These are phyloP conservation scores for Colletotrichum tanaceti DNA, from an alignment of 2,329 filamentous ascomycete species.

Conservation along the genomic window DNA sequence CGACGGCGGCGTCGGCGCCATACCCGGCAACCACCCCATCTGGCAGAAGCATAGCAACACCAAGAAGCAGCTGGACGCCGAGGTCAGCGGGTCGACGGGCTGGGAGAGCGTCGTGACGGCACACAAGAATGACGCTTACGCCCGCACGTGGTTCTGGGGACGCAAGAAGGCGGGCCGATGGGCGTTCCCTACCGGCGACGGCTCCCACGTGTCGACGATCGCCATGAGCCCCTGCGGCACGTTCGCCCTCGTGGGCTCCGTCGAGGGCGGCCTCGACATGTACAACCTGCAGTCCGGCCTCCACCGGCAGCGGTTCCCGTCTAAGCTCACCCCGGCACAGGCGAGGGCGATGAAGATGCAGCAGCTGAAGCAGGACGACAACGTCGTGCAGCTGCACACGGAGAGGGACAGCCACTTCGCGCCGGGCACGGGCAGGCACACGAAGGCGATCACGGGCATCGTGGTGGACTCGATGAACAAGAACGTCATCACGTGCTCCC, in stretches of 20 bases:
- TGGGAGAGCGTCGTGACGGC: conserved; percentile 98
- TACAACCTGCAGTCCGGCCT: conserved; percentile 95
- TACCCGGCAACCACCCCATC: conserved; percentile 80
- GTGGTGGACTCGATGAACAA: conserved; percentile 91
- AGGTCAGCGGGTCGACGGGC: conserved; percentile 81
- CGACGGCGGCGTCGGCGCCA: conserved; percentile 90
- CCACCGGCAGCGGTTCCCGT: conserved; percentile 88
- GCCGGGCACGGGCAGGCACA: conserved; percentile 77
- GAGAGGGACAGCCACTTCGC: conserved; percentile 57
- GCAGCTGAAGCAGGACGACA: conserved; percentile 68
- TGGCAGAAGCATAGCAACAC: conserved; percentile 83
- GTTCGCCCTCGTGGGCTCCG: conserved; percentile 90
- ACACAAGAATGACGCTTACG: conserved; percentile 84
- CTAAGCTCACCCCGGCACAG: conserved; percentile 80
- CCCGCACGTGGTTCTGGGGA: conserved; percentile 98
- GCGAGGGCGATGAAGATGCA: conserved; percentile 79
- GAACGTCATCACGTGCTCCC: conserved; percentile 83
- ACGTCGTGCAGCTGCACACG: conserved; percentile 66
- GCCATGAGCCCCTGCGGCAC: conserved; percentile 92
- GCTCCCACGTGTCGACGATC: conserved; percentile 84
- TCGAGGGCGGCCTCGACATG: conserved; percentile 87
- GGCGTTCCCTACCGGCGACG: conserved; percentile 89
- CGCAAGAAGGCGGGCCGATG: conserved; percentile 92
- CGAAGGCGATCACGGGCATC: conserved; percentile 84
- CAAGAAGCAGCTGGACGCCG: conserved; percentile 73